Evolutionary conservation across 805 yeast genomes (phyloP).

Genomic region (Sungouiozyma intestinalis): DNA sequence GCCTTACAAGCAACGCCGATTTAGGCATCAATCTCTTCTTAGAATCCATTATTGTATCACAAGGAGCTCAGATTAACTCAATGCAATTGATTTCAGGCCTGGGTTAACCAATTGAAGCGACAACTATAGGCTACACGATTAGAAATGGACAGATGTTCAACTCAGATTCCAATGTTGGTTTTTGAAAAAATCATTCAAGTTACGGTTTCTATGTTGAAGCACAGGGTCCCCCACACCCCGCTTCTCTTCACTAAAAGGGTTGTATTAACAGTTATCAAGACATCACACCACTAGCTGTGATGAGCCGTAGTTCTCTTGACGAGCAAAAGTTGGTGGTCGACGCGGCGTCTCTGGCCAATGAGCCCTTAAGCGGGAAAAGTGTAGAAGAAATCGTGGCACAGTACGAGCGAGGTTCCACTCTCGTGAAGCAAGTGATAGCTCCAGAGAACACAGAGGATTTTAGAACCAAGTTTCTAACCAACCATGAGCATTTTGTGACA

Average conservation of each 20-base stretch:
- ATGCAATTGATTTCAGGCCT: constrained; percentile 1
- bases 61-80: too few species aligned
- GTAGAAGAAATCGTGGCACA: constrained; percentile 12
- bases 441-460: constrained; percentile 16
- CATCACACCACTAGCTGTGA: too few species aligned
- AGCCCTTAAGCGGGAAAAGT: constrained; percentile 14
- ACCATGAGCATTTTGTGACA: constrained; percentile 8
- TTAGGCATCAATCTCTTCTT: constrained; percentile 26
- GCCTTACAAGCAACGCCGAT: constrained; percentile 22
- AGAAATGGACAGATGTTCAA: too few species aligned
- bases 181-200: too few species aligned
- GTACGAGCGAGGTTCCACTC: constrained; percentile 9
- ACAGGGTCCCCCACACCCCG: too few species aligned
- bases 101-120: too few species aligned
- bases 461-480: constrained; percentile 13
- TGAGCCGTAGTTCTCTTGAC: too few species aligned
- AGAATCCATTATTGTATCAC: constrained; percentile 7
- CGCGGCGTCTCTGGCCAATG: constrained; percentile 5
- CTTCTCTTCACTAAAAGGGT: too few species aligned
- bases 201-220: too few species aligned
- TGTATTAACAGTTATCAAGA: too few species aligned
- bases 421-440: constrained; percentile 6
- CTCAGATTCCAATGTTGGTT: too few species aligned
- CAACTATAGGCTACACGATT: too few species aligned
- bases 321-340: not conserved